Conservation (phyloP, 495 filamentous ascomycete genomes). For the Xanthoparmelia taractica region DNA sequence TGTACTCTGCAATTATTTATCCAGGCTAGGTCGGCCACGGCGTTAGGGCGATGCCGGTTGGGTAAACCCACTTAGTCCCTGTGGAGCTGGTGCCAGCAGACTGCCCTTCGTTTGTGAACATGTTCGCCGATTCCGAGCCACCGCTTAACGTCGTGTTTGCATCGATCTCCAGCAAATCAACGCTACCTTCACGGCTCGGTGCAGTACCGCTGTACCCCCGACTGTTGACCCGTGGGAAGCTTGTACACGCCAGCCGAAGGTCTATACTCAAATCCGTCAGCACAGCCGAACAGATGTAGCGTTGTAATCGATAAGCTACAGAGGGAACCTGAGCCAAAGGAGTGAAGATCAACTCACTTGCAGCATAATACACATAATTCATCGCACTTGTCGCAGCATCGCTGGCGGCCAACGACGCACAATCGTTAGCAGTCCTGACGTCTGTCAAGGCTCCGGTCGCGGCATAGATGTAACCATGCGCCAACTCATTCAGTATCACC, state of each 20-base stretch:
- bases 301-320: background rate
- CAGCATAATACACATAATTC: slow-evolving; percentile 14
- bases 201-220: background rate
- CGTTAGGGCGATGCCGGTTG: background rate
- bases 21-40: background rate
- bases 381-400: slow-evolving; percentile 5
- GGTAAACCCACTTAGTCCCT: background rate
- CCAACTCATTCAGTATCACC: slow-evolving; percentile 17
- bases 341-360: slow-evolving; percentile 9
- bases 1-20: background rate
- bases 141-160: background rate
- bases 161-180: slow-evolving; percentile 5
- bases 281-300: background rate
- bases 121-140: background rate
- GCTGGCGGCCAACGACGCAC: background rate
- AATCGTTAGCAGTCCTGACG: slow-evolving; percentile 4
- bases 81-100: background rate
- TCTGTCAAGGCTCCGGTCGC: background rate
- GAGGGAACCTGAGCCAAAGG: background rate
- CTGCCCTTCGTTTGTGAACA: background rate
- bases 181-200: background rate
- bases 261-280: background rate
- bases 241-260: background rate
- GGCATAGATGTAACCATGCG: slow-evolving; percentile 12
- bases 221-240: background rate